Conservation (phyloP, 768 basidiomycete genomes). For the Boletus vermiculosoides region DNA sequence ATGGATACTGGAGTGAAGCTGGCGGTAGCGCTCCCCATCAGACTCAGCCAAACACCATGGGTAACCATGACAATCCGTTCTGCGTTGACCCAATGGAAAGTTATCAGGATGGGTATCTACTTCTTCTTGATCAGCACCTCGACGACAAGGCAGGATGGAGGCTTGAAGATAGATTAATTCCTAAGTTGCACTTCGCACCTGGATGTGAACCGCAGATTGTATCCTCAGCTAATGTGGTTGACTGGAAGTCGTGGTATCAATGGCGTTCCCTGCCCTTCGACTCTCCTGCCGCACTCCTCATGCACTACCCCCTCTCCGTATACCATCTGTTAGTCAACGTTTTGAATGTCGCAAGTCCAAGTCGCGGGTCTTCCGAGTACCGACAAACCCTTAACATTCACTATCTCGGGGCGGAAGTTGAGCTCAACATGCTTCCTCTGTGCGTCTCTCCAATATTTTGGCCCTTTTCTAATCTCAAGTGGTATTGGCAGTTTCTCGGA, state of each 20-base stretch:
- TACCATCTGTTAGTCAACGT: constrained; percentile 39
- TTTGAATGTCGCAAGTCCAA: constrained; percentile 31
- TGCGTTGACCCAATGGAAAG: constrained; percentile 11
- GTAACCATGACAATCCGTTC: neutral
- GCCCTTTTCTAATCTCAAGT: neutral
- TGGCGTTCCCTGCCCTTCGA: constrained; percentile 45
- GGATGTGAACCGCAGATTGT: constrained; percentile 27
- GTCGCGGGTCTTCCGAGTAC: constrained; percentile 14
- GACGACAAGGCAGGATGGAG: constrained; percentile 39
- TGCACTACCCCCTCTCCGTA: constrained; percentile 43
- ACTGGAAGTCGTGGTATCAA: constrained; percentile 45
- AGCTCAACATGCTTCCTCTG: constrained; percentile 42
- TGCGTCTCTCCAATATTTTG: constrained; percentile 21
- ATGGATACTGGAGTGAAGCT: constrained; percentile 43
- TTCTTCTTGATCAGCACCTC: constrained; percentile 32
- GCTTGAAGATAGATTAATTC: constrained; percentile 35
- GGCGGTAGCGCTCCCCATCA: constrained; percentile 37
- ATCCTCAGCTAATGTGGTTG: constrained; percentile 31
- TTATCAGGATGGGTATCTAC: constrained; percentile 35
- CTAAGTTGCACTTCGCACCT: constrained; percentile 32
- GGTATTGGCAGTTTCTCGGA: constrained; percentile 41
- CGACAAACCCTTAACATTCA: constrained; percentile 35
- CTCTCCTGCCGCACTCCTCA: constrained; percentile 44
- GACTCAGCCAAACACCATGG: constrained; percentile 15
- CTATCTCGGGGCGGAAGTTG: constrained; percentile 41